Conservation (phyloP, 495 filamentous ascomycete species). For the Penicillium malachiteum region DNA sequence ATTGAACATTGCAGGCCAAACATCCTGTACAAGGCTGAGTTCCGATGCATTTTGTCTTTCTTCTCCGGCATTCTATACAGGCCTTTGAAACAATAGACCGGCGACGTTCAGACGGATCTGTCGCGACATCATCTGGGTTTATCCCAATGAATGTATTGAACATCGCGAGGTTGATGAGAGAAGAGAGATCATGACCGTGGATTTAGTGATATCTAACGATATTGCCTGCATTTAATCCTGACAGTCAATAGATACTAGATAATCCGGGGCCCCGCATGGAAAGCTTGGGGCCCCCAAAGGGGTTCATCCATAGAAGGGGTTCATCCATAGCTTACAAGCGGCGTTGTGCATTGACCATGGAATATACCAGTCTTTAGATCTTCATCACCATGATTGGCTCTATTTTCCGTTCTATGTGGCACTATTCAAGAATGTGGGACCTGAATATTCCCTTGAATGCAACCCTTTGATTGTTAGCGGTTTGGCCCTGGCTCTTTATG, state of each 20-base stretch:
- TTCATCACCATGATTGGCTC: background rate
- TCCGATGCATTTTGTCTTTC: conserved; percentile 17
- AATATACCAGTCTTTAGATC: background rate
- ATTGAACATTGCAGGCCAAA: conserved; percentile 16
- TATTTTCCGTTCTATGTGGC: background rate
- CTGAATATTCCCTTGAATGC: background rate
- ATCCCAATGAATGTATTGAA: conserved; percentile 17
- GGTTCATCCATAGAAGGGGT: background rate
- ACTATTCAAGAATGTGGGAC: background rate
- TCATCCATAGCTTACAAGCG: background rate
- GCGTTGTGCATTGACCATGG: background rate
- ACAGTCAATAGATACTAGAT: background rate
- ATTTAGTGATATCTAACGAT: background rate
- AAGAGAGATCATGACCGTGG: background rate
- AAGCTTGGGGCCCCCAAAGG: background rate
- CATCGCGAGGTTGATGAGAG: background rate
- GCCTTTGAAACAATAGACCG: conserved; percentile 16
- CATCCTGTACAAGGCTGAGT: conserved; percentile 16
- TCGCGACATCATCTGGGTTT: conserved; percentile 1
- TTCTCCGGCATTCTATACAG: conserved; percentile 15
- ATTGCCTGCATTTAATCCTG: background rate
- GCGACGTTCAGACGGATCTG: conserved; percentile 9
- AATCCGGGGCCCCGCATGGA: conserved; percentile 15
- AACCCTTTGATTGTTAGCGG: background rate
- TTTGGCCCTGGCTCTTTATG: background rate